Conservation (phyloP, 2,329 filamentous ascomycete species). For the Raffaelea ambrosiae region DNA sequence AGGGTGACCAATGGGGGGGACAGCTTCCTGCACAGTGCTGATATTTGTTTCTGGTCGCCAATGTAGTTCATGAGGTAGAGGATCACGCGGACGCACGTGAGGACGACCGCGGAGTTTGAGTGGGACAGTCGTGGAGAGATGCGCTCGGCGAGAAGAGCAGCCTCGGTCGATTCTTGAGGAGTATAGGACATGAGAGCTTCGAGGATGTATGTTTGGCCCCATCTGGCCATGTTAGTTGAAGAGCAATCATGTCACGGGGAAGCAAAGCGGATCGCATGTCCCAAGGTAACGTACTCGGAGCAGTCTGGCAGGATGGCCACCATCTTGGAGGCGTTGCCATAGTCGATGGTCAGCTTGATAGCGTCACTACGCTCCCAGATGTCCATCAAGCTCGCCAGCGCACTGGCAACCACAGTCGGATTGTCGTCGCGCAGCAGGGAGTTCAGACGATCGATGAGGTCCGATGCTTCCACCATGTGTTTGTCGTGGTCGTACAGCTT, state of each 20-base stretch:
- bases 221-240: constrained; percentile 43
- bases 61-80: constrained; percentile 99
- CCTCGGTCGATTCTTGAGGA: constrained; percentile 82
- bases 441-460: constrained; percentile 88
- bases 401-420: constrained; percentile 92
- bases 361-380: constrained; percentile 98
- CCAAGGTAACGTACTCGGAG: constrained; percentile 89
- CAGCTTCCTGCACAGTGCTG: constrained; percentile 79
- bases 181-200: constrained; percentile 98
- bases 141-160: constrained; percentile 80
- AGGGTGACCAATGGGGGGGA: constrained; percentile 92
- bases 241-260: background rate
- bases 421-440: constrained; percentile 89
- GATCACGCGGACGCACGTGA: constrained; percentile 93
- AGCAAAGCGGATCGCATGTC: no score
- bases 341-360: constrained; percentile 97
- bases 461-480: constrained; percentile 79
- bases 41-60: constrained; percentile 79
- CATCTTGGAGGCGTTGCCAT: constrained; percentile 95
- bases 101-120: constrained; percentile 90
- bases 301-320: constrained; percentile 93
- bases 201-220: constrained; percentile 97
- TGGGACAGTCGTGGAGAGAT: constrained; percentile 94
- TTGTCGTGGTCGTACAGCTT: constrained; percentile 97
- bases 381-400: constrained; percentile 84